phyloP scores from a whole-genome alignment of 2,329 filamentous ascomycete genomes.

The Apiospora phragmitis region DNA sequence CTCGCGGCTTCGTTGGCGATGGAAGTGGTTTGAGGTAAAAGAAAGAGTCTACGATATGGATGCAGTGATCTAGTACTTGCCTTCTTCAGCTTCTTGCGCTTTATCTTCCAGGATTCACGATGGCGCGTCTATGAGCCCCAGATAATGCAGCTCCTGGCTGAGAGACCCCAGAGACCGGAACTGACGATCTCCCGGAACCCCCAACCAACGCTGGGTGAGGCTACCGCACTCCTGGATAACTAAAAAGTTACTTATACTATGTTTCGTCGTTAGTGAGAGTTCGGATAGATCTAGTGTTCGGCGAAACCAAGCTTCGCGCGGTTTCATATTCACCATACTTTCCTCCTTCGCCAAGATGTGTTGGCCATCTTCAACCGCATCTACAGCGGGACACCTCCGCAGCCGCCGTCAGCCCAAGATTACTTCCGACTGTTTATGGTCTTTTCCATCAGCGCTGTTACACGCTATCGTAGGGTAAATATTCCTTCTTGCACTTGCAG shows the following conservation, averaged over 20 bases:
- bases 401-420: conserved; percentile 26
- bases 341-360: conserved; percentile 28
- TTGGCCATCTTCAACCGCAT: conserved; percentile 20
- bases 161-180: conserved; percentile 15
- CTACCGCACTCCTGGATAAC: conserved; percentile 17
- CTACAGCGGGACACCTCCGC: conserved; percentile 16
- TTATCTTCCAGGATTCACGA: conserved; percentile 19
- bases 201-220: conserved; percentile 15
- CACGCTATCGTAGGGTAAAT: conserved; percentile 28
- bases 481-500: background rate
- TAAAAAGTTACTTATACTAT: conserved; percentile 14
- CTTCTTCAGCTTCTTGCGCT: background rate
- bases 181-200: conserved; percentile 15
- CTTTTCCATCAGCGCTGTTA: conserved; percentile 36
- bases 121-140: conserved; percentile 9
- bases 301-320: conserved; percentile 17
- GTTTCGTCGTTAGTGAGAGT: background rate
- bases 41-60: background rate
- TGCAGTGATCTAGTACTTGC: background rate
- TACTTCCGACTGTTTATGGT: conserved; percentile 38
- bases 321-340: conserved; percentile 27
- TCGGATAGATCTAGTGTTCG: background rate
- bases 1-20: conserved; percentile 10
- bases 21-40: conserved; percentile 18
- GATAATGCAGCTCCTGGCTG: conserved; percentile 13